A percentile compares a stretch with the other conserved stretches of the same genome.
These are phyloP conservation scores for Magnusiomyces tetraspermus DNA, from an alignment of 1,139 yeast genomes.

Conservation along the genomic window DNA sequence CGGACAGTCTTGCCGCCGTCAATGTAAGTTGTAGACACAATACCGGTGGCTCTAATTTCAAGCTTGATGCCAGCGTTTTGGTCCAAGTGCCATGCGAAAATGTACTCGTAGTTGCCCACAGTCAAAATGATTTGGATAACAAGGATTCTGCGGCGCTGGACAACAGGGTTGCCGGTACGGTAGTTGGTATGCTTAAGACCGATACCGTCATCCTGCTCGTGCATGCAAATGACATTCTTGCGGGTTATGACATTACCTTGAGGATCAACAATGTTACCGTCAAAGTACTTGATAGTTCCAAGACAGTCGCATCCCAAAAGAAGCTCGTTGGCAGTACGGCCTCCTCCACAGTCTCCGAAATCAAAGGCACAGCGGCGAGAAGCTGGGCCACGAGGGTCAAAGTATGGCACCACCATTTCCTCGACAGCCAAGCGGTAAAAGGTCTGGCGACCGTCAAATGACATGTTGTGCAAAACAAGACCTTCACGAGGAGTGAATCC, in stretches of 20 bases:
- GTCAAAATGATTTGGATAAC: slow-evolving; percentile 81
- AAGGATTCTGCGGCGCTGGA: slow-evolving; percentile 78
- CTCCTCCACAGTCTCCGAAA: slow-evolving; percentile 87
- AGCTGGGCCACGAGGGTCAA: slow-evolving; percentile 82
- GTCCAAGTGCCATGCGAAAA: slow-evolving; percentile 65
- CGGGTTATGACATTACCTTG: slow-evolving; percentile 57
- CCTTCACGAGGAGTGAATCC: slow-evolving; percentile 77
- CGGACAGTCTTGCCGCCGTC: slow-evolving; percentile 66
- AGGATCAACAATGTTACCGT: slow-evolving; percentile 50
- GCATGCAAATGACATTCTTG: slow-evolving; percentile 77
- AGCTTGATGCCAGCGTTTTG: slow-evolving; percentile 78
- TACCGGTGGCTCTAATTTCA: slow-evolving; percentile 85
- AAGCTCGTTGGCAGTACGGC: slow-evolving; percentile 66
- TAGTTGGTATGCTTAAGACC: slow-evolving; percentile 78
- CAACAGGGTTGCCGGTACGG: slow-evolving; percentile 63
- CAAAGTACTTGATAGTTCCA: slow-evolving; percentile 75
- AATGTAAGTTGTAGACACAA: slow-evolving; percentile 58
- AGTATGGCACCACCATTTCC: slow-evolving; percentile 91
- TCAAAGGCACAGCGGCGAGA: slow-evolving; percentile 92
- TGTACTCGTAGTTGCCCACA: slow-evolving; percentile 84
- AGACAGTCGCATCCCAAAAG: slow-evolving; percentile 82
- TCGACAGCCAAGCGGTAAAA: slow-evolving; percentile 71
- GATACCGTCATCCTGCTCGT: slow-evolving; percentile 79
- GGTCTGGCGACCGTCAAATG: slow-evolving; percentile 71
- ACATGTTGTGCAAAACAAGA: slow-evolving; percentile 64